Percentiles rank a stretch among this genome's conserved stretches.
phyloP scores from a whole-genome alignment of 495 filamentous ascomycete species.

The Delitschia confertaspora region DNA sequence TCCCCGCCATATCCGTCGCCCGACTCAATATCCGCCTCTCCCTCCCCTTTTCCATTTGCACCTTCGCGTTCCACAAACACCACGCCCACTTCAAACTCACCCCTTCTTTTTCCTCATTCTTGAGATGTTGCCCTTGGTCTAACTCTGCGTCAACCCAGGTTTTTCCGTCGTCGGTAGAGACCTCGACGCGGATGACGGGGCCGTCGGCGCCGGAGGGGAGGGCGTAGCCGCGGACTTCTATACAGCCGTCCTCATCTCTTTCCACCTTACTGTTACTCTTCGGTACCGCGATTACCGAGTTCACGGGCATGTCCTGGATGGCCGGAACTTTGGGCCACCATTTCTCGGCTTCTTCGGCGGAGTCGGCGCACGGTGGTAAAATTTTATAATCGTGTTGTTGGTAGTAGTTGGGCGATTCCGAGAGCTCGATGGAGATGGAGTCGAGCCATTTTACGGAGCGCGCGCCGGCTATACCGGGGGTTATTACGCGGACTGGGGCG shows the following conservation, averaged over 20 bases:
- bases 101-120: conserved; percentile 1
- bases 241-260: conserved; percentile 32
- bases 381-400: conserved; percentile 38
- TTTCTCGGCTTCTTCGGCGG: conserved; percentile 39
- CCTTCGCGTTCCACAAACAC: conserved; percentile 40
- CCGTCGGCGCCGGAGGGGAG: conserved; percentile 46
- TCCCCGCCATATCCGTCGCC: conserved; percentile 45
- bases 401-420: conserved; percentile 32
- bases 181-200: conserved; percentile 46
- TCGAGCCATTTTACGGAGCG: conserved; percentile 36
- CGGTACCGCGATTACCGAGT: conserved; percentile 48
- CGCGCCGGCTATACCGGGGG: conserved; percentile 35
- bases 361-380: conserved; percentile 30
- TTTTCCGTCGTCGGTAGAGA: conserved; percentile 42
- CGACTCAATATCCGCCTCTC: conserved; percentile 43
- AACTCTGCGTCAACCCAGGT: conserved; percentile 45
- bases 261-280: conserved; percentile 35
- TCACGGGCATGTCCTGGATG: conserved; percentile 36
- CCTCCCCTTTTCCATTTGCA: conserved; percentile 28
- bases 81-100: conserved; percentile 41
- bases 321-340: conserved; percentile 34
- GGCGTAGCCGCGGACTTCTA: conserved; percentile 50
- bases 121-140: conserved; percentile 1
- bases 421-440: conserved; percentile 29
- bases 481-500: conserved; percentile 31